Conservation (phyloP, 2,329 filamentous ascomycete species). For the Sporothrix globosa region DNA sequence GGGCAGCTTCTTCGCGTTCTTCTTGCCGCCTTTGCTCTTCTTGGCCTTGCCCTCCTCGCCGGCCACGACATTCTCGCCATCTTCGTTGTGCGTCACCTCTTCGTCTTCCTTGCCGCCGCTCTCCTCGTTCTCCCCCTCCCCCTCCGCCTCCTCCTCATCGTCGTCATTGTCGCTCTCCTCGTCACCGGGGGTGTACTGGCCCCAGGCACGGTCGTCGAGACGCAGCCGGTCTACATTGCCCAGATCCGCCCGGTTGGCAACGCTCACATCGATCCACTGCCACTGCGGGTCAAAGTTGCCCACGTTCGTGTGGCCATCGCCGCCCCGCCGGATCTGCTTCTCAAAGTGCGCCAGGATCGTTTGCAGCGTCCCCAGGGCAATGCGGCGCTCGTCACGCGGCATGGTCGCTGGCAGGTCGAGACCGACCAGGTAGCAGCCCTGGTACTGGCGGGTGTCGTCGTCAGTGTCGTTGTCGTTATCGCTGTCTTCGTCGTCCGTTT, state of each 20-base stretch:
- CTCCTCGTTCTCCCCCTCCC: constrained; percentile 43
- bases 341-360: constrained; percentile 54
- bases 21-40: constrained; percentile 33
- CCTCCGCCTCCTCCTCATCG: constrained; percentile 44
- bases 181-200: constrained; percentile 48
- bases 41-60: constrained; percentile 35
- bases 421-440: constrained; percentile 65
- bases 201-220: constrained; percentile 56
- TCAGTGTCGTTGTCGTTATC: constrained; percentile 47
- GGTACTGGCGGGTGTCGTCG: constrained; percentile 51
- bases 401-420: constrained; percentile 46
- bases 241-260: constrained; percentile 48
- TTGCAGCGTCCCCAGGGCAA: constrained; percentile 50
- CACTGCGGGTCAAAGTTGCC: constrained; percentile 54
- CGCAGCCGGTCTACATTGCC: constrained; percentile 43
- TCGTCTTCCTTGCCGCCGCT: constrained; percentile 38
- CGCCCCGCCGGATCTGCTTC: constrained; percentile 45
- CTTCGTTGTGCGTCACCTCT: constrained; percentile 35
- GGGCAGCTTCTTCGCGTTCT: constrained; percentile 32
- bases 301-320: constrained; percentile 40
- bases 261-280: constrained; percentile 53
- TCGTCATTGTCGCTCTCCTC: constrained; percentile 52
- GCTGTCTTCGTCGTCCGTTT: constrained; percentile 30
- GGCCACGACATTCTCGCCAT: constrained; percentile 32
- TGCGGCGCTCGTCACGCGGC: constrained; percentile 49